Evolutionary conservation across 352 stramenopile genomes (phyloP).

Genomic region (Phytopythium aichiense): DNA sequence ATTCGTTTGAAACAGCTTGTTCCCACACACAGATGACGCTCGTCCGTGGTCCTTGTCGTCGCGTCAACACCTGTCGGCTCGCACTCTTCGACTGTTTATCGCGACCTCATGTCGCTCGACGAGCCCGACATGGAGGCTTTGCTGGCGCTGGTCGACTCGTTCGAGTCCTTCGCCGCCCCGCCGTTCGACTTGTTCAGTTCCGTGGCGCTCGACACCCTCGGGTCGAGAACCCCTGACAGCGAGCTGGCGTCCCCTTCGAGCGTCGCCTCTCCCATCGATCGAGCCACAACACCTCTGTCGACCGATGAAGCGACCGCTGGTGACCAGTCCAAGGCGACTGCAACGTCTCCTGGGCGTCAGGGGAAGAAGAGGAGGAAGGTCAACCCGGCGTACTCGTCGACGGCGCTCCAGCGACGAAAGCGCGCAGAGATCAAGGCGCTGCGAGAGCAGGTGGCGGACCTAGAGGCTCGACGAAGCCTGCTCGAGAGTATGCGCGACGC

Average conservation of each 20-base stretch:
- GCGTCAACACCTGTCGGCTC: no score
- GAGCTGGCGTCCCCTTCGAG: not conserved
- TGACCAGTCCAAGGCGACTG: no score
- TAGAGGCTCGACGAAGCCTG: constrained; percentile 8
- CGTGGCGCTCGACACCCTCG: not conserved
- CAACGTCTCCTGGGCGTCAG: no score
- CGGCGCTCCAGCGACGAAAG: constrained; percentile 11
- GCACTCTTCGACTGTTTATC: no score
- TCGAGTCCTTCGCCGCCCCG: not conserved
- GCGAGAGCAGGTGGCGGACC: constrained; percentile 11
- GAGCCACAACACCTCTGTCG: no score
- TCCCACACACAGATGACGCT: no score
- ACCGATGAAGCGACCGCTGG: no score
- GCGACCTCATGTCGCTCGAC: no score
- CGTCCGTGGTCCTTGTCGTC: no score
- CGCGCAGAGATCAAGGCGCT: constrained; percentile 14
- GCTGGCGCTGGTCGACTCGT: not conserved
- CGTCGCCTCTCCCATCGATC: not conserved
- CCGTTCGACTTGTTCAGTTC: not conserved
- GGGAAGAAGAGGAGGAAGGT: not conserved
- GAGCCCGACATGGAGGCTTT: not conserved
- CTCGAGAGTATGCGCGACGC: not conserved
- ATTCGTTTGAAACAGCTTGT: no score
- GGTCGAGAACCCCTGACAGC: not conserved
- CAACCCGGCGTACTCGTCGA: not conserved